phyloP scores from a whole-genome alignment of 225 moss, liverwort and hornwort genomes.

The Pleurozium schreberi region DNA sequence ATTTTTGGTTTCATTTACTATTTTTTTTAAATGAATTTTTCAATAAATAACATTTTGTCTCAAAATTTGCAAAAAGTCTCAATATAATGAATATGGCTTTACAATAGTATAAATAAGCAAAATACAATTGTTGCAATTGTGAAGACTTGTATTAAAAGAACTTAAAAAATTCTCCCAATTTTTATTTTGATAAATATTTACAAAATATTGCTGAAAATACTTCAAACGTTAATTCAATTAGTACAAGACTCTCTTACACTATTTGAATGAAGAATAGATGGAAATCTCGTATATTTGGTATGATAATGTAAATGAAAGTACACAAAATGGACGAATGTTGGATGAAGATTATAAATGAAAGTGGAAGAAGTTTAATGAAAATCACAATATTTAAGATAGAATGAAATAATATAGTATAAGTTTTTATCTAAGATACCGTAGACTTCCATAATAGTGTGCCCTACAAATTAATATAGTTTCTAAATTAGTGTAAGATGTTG shows the following conservation, averaged over 20 bases:
- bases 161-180: background rate
- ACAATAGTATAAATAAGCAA: background rate
- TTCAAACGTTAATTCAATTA: too few relatives aligned
- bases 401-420: fast-evolving
- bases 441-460: fast-evolving
- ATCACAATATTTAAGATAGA: background rate
- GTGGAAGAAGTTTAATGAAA: background rate
- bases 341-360: background rate
- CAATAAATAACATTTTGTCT: too few relatives aligned
- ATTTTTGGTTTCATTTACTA: too few relatives aligned
- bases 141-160: background rate
- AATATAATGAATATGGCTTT: too few relatives aligned
- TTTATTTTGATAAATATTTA: too few relatives aligned
- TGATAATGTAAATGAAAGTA: background rate
- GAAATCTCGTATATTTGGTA: background rate
- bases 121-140: background rate
- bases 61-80: too few relatives aligned
- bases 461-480: background rate
- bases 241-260: fast-evolving
- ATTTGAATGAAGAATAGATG: background rate
- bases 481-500: fast-evolving
- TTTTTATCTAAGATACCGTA: background rate
- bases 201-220: fast-evolving
- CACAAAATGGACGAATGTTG: too few relatives aligned
- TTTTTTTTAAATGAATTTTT: too few relatives aligned